Percentiles rank a stretch among this genome's conserved stretches.
Evolutionary conservation across 805 yeast genomes (phyloP).

Genomic region (Sugiyamaella floridensis): DNA sequence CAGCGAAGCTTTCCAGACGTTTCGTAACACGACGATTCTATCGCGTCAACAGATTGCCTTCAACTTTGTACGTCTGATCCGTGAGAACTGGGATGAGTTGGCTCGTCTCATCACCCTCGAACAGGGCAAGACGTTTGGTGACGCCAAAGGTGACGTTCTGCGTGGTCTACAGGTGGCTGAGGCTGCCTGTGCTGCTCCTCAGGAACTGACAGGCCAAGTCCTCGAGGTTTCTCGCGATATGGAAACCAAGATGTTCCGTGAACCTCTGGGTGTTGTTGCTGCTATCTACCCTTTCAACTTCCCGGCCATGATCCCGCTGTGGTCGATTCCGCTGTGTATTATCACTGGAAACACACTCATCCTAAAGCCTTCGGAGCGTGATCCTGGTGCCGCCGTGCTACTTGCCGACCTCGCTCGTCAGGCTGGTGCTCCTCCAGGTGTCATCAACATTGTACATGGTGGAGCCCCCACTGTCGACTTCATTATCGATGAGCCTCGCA

Average conservation of each 20-base stretch:
- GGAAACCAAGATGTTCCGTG: conserved; percentile 71
- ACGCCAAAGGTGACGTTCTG: conserved; percentile 68
- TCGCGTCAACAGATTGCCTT: conserved; percentile 58
- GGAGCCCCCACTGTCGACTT: conserved; percentile 65
- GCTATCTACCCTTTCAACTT: conserved; percentile 77
- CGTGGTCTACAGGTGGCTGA: conserved; percentile 77
- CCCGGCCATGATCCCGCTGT: conserved; percentile 77
- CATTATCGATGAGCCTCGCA: conserved; percentile 62
- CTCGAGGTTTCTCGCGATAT: conserved; percentile 65
- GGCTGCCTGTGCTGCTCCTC: conserved; percentile 58
- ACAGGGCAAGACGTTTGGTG: conserved; percentile 72
- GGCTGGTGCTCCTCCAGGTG: conserved; percentile 74
- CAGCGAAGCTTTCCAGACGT: conserved; percentile 50
- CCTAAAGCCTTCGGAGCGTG: conserved; percentile 64
- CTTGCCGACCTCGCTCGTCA: conserved; percentile 63
- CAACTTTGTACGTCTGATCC: conserved; percentile 57
- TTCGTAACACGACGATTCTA: conserved; percentile 46
- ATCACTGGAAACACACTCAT: conserved; percentile 71
- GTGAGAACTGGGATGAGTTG: conserved; percentile 58
- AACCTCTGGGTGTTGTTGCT: conserved; percentile 66
- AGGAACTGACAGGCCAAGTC: conserved; percentile 53
- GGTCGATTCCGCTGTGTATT: conserved; percentile 57
- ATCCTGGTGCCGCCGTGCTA: conserved; percentile 75
- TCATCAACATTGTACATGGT: conserved; percentile 67
- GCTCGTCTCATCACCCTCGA: conserved; percentile 60